Evolutionary conservation across 2,329 filamentous ascomycete genomes (phyloP), one percentile per base, ranked within the genome.

Genomic region (Fusarium buharicum): DNA sequence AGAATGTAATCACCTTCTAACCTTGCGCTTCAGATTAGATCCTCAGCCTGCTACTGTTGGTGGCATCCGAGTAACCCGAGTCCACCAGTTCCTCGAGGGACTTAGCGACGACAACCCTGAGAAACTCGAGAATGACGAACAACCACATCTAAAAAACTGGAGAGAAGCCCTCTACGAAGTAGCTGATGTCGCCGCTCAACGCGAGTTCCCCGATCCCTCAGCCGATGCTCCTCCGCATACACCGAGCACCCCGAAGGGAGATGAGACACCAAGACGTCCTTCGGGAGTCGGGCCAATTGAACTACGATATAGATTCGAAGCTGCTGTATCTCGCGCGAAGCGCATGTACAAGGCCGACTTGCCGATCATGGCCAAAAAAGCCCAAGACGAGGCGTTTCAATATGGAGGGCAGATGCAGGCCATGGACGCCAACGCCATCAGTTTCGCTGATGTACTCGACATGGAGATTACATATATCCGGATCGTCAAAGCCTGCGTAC

Each of bases 331-430:
- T 12, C 47, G 47, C 2, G 27, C 56, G 8, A 41, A 41, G 13
- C 54, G 47, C 6, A 47, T 59, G 54, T 27, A 38, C 5, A 22
- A 38, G 10, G 54, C 40, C 1, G 49, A 34, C 6, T 17, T 53
- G 11, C 41, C 56, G 4, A 44, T 38, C 4, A 33, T 58, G 10
- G 56, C 56, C 1, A 59, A 59, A 17, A 59, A 47, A 14, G 54
- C 56, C 16, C 33, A 59, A 7, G 56, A 53, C 2, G 49, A 59
- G 18, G 55, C 55, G 3, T 40, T 54, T 12, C 12, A 54, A 14
- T 39, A 59, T 8, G 16, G 31, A 1, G 24, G 13, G 20, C 28
- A 49, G 7, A 47, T 59, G 17, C 47, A 43, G 10, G 27, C 36
- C 7, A 17, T 33, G 6, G 55, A 49, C 1, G 14, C 18, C 2